Percentiles rank a stretch among this genome's conserved stretches.
These are phyloP conservation scores for Tulasnella sp. DNA, from an alignment of 768 basidiomycete species.

Conservation along the genomic window DNA sequence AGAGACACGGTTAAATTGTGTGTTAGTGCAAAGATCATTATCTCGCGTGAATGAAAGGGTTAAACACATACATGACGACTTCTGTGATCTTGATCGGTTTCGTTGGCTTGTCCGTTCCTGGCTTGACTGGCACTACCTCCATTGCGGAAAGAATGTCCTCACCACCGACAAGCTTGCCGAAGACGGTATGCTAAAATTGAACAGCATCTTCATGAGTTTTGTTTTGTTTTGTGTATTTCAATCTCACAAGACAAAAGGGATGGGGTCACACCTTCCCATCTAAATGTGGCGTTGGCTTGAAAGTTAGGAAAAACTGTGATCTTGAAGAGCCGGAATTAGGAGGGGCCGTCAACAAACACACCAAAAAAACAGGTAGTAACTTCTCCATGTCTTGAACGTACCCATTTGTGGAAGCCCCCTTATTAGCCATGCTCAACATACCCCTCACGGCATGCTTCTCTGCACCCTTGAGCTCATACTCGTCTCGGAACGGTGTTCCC, in stretches of 20 bases:
- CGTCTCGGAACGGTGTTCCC: conserved; percentile 94
- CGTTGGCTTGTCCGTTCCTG: conserved; percentile 75
- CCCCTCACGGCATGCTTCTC: conserved; percentile 81
- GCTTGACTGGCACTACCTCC: conserved; percentile 69
- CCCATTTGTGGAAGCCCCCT: conserved; percentile 84
- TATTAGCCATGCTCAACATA: conserved; percentile 89
- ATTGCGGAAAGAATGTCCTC: conserved; percentile 79
- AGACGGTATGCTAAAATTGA: conserved; percentile 72
- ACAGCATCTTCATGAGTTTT: too few relatives aligned
- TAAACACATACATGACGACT: conserved; percentile 60
- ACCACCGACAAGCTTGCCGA: conserved; percentile 93
- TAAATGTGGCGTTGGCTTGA: conserved; percentile 69
- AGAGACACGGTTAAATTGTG: conserved; percentile 10
- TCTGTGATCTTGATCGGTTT: conserved; percentile 80
- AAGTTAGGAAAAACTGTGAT: conserved; percentile 91
- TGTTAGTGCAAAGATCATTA: background rate
- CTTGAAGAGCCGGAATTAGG: too few relatives aligned
- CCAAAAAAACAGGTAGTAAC: too few relatives aligned
- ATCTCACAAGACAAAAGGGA: too few relatives aligned
- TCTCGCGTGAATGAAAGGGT: background rate
- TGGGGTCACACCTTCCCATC: conserved; percentile 61
- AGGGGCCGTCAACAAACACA: background rate
- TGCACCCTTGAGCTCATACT: conserved; percentile 78
- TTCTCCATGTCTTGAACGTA: conserved; percentile 25
- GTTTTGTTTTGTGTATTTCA: too few relatives aligned